These are phyloP conservation scores for Rhododendron molle DNA, from an alignment of 148 eudicot genomes.

Conservation along the genomic window DNA sequence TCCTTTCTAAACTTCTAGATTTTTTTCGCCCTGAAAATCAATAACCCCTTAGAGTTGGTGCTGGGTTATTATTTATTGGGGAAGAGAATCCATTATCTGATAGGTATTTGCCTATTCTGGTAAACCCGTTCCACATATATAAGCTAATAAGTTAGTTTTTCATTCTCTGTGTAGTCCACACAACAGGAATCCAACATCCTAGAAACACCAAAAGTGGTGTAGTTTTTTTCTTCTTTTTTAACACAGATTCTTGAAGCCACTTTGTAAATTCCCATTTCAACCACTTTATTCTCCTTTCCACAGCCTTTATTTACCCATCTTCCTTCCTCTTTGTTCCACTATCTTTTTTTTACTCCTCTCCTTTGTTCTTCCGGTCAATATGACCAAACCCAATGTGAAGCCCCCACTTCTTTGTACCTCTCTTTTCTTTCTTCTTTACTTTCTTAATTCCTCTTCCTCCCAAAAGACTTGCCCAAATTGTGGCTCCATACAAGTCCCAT, in stretches of 20 bases:
- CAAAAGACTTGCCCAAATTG: slow-evolving; percentile 38
- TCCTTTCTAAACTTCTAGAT: background rate
- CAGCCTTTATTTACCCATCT: slow-evolving; percentile 24
- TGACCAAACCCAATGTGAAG: slow-evolving; percentile 8
- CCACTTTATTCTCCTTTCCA: slow-evolving; percentile 17
- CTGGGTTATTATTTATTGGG: background rate
- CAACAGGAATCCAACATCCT: background rate
- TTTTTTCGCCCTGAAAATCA: background rate
- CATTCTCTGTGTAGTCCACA: background rate
- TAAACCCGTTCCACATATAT: background rate
- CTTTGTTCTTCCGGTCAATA: background rate
- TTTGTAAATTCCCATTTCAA: slow-evolving; percentile 4
- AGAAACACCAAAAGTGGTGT: background rate
- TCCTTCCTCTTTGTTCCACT: slow-evolving; percentile 16
- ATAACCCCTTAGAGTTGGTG: background rate
- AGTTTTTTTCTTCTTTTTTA: background rate
- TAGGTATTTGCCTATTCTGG: background rate
- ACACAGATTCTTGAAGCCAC: slow-evolving; percentile 6
- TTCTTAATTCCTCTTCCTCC: slow-evolving; percentile 20
- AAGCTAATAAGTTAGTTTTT: background rate
- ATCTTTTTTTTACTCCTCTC: background rate
- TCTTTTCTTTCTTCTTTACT: slow-evolving; percentile 16
- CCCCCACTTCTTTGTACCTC: slow-evolving; percentile 6
- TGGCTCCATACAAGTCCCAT: slow-evolving; percentile 33
- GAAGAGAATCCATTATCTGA: background rate